Evolutionary conservation across 1,284 basidiomycete genomes (phyloP).

Genomic region (Ganoderma resinaceum): DNA sequence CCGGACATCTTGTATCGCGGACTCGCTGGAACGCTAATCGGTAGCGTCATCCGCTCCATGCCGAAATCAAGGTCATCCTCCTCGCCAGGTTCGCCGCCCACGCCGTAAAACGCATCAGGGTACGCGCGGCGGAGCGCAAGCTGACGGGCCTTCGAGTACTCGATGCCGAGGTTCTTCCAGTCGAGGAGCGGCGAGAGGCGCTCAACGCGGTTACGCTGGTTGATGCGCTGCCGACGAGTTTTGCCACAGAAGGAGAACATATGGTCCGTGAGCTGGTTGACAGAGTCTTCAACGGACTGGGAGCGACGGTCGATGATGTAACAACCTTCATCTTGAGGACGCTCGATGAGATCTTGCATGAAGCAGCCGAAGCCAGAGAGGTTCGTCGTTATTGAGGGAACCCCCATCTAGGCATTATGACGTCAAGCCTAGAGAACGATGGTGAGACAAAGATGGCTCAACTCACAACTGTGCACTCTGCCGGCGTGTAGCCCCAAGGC

Average conservation of each 20-base stretch:
- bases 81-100: slow-evolving; percentile 49
- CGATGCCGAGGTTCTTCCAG: slow-evolving; percentile 98
- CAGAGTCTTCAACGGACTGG: slow-evolving; percentile 92
- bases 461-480: slow-evolving; percentile 84
- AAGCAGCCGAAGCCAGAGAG: slow-evolving; percentile 97
- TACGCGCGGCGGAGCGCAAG: slow-evolving; percentile 93
- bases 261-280: slow-evolving; percentile 76
- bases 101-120: slow-evolving; percentile 86
- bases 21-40: slow-evolving; percentile 86
- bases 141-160: slow-evolving; percentile 96
- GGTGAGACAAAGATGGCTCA: not conserved
- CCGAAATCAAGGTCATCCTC: slow-evolving; percentile 70
- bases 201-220: slow-evolving; percentile 98
- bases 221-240: slow-evolving; percentile 96
- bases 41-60: slow-evolving; percentile 66
- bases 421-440: not conserved
- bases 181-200: slow-evolving; percentile 91
- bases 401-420: slow-evolving; percentile 78
- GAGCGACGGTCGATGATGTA: slow-evolving; percentile 95
- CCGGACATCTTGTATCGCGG: slow-evolving; percentile 79
- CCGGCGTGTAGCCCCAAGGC: slow-evolving; percentile 92
- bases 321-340: slow-evolving; percentile 85
- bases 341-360: slow-evolving; percentile 99
- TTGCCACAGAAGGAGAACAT: slow-evolving; percentile 87
- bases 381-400: slow-evolving; percentile 97